Evolutionary conservation across 768 basidiomycete genomes (phyloP).

Genomic region (Amanita thiersii): DNA sequence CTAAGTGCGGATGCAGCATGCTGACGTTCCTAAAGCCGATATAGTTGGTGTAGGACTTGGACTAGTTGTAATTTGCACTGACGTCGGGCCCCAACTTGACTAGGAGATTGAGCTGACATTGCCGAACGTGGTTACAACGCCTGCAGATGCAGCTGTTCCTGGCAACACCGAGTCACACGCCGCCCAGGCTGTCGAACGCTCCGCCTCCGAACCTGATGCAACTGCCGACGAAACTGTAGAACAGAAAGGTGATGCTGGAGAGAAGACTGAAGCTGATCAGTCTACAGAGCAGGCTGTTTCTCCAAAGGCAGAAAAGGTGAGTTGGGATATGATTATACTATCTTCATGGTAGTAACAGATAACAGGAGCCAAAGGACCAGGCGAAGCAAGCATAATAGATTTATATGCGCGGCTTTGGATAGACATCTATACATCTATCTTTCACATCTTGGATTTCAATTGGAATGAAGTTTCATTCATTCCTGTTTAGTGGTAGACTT

Average conservation of each 20-base stretch:
- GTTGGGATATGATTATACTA: neutral
- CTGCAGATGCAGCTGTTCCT: neutral
- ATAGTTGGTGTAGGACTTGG: conserved; percentile 1
- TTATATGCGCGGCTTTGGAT: no score
- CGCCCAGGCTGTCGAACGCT: neutral
- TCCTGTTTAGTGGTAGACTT: no score
- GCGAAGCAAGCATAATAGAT: no score
- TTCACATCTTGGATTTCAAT: no score
- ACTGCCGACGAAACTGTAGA: neutral
- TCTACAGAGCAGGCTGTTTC: neutral
- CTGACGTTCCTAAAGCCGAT: conserved; percentile 11
- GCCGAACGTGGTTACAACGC: neutral
- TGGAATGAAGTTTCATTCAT: no score
- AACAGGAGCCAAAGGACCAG: neutral
- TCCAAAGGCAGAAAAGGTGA: no score
- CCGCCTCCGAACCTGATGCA: neutral
- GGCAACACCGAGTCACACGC: neutral
- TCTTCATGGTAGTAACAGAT: no score
- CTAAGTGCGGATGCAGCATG: conserved; percentile 7
- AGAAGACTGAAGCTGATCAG: neutral
- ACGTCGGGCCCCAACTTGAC: no score
- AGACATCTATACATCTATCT: no score
- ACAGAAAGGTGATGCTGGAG: neutral
- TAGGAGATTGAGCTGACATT: neutral
- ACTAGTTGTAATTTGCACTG: neutral